Conservation (phyloP, 805 yeast species). For the Komagataella pseudopastoris region DNA sequence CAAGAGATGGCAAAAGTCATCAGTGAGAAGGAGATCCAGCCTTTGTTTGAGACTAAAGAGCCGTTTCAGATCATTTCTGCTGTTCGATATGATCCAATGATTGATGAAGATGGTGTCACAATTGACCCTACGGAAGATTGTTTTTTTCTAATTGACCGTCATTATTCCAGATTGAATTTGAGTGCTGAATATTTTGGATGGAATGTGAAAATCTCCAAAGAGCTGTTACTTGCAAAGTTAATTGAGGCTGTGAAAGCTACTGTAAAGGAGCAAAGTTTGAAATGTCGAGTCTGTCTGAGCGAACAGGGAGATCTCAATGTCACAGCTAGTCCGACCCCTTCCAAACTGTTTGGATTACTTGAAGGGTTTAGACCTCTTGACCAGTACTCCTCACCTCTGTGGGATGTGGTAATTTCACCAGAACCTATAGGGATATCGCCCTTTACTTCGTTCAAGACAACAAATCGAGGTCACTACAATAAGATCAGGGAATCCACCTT, state of each 20-base stretch:
- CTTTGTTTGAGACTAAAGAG: constrained; percentile 1
- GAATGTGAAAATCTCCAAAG: constrained; percentile 26
- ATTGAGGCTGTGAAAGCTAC: constrained; percentile 17
- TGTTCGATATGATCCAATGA: neutral
- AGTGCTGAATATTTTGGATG: constrained; percentile 42
- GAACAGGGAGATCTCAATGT: constrained; percentile 20
- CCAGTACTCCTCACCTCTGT: constrained; percentile 13
- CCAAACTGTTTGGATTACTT: constrained; percentile 2
- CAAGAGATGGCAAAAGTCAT: constrained; percentile 3
- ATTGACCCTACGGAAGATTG: constrained; percentile 15
- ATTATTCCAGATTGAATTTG: constrained; percentile 42
- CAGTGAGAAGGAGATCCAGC: constrained; percentile 1
- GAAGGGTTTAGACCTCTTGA: neutral
- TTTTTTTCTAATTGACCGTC: constrained; percentile 56
- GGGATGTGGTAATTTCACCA: constrained; percentile 53
- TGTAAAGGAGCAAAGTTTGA: constrained; percentile 11
- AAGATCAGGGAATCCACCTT: constrained; percentile 42
- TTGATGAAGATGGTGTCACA: neutral
- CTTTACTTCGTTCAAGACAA: constrained; percentile 82
- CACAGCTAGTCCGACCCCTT: constrained; percentile 20
- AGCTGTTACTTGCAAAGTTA: constrained; percentile 26
- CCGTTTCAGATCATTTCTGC: neutral
- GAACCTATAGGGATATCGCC: constrained; percentile 44
- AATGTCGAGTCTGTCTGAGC: constrained; percentile 29
- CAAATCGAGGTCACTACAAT: constrained; percentile 50